These are phyloP conservation scores for Cryphonectria parasitica DNA, from an alignment of 2,329 filamentous ascomycete species.

Conservation along the genomic window DNA sequence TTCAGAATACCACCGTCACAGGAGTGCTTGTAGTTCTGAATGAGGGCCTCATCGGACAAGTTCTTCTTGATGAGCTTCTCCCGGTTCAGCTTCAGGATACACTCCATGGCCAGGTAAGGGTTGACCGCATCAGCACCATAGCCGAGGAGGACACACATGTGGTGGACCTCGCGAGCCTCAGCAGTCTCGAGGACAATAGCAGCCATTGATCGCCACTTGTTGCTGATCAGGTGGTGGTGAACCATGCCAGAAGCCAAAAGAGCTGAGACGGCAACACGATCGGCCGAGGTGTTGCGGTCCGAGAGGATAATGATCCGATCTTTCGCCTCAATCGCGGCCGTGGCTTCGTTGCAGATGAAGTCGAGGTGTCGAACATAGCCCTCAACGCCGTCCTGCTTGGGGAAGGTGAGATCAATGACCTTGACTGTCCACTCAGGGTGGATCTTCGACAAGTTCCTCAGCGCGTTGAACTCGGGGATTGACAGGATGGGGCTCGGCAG, in stretches of 20 bases:
- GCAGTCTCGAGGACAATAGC: conserved; percentile 90
- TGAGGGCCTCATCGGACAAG: conserved; percentile 77
- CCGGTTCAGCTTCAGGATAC: conserved; percentile 93
- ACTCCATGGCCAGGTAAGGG: conserved; percentile 94
- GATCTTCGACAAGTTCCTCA: conserved; percentile 75
- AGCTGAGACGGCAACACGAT: conserved; percentile 84
- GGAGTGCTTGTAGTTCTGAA: conserved; percentile 96
- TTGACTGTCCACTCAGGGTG: conserved; percentile 85
- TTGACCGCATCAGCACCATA: conserved; percentile 95
- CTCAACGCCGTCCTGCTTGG: conserved; percentile 78
- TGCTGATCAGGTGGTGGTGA: conserved; percentile 92
- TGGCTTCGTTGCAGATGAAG: conserved; percentile 82
- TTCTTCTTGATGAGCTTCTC: conserved; percentile 93
- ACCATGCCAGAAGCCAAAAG: conserved; percentile 90
- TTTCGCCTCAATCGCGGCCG: conserved; percentile 78
- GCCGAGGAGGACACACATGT: conserved; percentile 97
- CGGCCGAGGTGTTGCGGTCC: conserved; percentile 80
- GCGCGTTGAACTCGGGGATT: conserved; percentile 85
- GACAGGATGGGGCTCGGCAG: conserved; percentile 88
- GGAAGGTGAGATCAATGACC: conserved; percentile 90
- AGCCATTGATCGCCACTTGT: conserved; percentile 91
- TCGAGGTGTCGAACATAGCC: conserved; percentile 90
- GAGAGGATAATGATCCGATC: conserved; percentile 89
- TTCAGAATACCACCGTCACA: conserved; percentile 96
- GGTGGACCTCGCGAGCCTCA: conserved; percentile 95